Evolutionary conservation across 305 asterid genomes (phyloP).

Genomic region (Solanum hybrid): DNA sequence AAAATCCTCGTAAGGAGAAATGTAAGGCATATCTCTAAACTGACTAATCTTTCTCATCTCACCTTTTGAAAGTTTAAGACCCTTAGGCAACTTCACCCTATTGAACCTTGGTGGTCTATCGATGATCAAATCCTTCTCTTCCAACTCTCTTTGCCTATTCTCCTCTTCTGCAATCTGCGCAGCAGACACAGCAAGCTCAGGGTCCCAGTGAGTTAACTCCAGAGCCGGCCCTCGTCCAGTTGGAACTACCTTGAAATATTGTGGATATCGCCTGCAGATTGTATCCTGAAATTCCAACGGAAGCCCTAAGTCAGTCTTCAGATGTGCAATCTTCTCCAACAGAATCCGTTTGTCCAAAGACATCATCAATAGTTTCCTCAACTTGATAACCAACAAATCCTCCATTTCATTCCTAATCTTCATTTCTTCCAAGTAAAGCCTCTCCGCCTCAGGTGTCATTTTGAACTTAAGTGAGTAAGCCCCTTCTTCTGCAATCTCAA

Average conservation of each 20-base stretch:
- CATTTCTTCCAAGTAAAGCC: slow-evolving; percentile 87
- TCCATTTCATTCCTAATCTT: slow-evolving; percentile 80
- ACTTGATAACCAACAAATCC: slow-evolving; percentile 68
- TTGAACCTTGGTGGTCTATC: slow-evolving; percentile 67
- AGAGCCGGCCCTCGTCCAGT: slow-evolving; percentile 81
- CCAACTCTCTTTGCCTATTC: slow-evolving; percentile 45
- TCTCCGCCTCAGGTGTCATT: slow-evolving; percentile 83
- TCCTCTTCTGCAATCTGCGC: slow-evolving; percentile 93
- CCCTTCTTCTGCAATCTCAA: slow-evolving; percentile 92
- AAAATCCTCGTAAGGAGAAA: slow-evolving; percentile 79
- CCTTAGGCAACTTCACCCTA: slow-evolving; percentile 70
- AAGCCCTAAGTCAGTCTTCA: slow-evolving; percentile 79
- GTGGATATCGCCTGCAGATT: slow-evolving; percentile 79
- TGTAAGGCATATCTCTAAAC: slow-evolving; percentile 70
- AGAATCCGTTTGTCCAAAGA: slow-evolving; percentile 78
- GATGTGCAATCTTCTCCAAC: slow-evolving; percentile 85
- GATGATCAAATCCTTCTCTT: slow-evolving; percentile 70
- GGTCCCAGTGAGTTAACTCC: slow-evolving; percentile 89
- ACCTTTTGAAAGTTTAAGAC: slow-evolving; percentile 78
- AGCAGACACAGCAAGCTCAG: slow-evolving; percentile 87
- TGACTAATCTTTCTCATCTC: slow-evolving; percentile 78
- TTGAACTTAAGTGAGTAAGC: slow-evolving; percentile 69
- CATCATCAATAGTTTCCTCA: slow-evolving; percentile 94
- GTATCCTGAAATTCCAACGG: slow-evolving; percentile 79
- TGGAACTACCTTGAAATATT: slow-evolving; percentile 66